phyloP scores from a whole-genome alignment of 2,329 filamentous ascomycete genomes.

The Aspergillus sp. region DNA sequence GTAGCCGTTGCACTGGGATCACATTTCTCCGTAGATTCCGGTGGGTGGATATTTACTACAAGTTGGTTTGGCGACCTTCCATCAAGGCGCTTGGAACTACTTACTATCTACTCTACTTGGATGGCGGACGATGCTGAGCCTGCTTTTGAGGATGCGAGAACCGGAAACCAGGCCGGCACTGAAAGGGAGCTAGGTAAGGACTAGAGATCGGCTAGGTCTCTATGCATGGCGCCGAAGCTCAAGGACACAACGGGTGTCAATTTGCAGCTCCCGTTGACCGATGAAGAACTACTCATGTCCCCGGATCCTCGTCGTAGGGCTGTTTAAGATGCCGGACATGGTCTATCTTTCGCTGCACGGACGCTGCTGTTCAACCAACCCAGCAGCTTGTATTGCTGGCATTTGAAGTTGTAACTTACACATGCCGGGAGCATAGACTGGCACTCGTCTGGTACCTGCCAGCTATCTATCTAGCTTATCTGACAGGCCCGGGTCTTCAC shows the following conservation, averaged over 20 bases:
- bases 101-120: neutral
- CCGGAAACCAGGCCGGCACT: neutral
- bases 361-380: neutral
- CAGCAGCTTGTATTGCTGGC: neutral
- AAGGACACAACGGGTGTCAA: neutral
- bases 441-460: neutral
- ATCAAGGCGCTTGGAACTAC: neutral
- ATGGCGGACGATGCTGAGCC: neutral
- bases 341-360: neutral
- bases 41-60: neutral
- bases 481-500: neutral
- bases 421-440: neutral
- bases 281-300: neutral
- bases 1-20: too few relatives aligned
- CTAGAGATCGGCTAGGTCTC: neutral
- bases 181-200: neutral
- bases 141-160: neutral
- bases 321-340: neutral
- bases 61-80: neutral
- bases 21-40: neutral
- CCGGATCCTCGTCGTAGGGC: neutral
- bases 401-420: neutral
- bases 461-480: neutral
- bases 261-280: neutral
- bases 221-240: neutral